A percentile compares a stretch with the other conserved stretches of the same genome.
phyloP scores from a whole-genome alignment of 2,329 filamentous ascomycete species.

The Ophiostoma tasmaniense region DNA sequence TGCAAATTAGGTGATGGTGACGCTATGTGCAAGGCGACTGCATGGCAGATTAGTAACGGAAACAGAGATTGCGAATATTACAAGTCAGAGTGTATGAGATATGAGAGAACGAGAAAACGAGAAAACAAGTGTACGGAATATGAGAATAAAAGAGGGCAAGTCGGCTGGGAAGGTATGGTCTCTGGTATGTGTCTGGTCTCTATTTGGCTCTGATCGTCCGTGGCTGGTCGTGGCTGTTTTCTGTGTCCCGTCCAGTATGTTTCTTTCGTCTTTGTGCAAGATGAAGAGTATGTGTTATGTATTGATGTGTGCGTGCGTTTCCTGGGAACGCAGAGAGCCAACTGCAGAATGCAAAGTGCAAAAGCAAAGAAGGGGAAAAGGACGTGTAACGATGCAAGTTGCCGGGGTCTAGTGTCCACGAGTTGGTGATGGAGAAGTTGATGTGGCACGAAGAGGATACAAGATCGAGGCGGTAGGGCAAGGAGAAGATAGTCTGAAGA shows the following conservation, averaged over 20 bases:
- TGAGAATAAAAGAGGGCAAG: background rate
- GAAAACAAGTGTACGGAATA: conserved; percentile 19
- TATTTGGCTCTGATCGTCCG: background rate
- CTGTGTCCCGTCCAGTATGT: background rate
- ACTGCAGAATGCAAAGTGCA: background rate
- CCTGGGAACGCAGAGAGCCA: background rate
- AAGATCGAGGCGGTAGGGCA: background rate
- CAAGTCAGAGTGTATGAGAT: conserved; percentile 17
- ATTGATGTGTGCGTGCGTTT: background rate
- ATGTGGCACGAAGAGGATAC: background rate
- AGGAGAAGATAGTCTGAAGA: background rate
- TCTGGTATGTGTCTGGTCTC: conserved; percentile 1
- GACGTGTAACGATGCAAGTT: conserved; percentile 15
- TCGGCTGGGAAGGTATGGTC: background rate
- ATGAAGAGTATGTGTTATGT: background rate
- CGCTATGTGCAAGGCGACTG: conserved; percentile 29
- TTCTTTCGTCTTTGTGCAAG: conserved; percentile 7
- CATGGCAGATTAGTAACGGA: conserved; percentile 23
- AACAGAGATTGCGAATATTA: conserved; percentile 13
- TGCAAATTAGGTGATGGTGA: conserved; percentile 11
- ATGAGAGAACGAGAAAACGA: conserved; percentile 22
- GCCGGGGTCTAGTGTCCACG: conserved; percentile 8
- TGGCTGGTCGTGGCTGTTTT: background rate
- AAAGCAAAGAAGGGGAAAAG: background rate
- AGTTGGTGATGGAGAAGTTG: background rate